Percentiles rank a stretch among this genome's conserved stretches.
phyloP scores from a whole-genome alignment of 768 basidiomycete species.

The Astraeus odoratus region DNA sequence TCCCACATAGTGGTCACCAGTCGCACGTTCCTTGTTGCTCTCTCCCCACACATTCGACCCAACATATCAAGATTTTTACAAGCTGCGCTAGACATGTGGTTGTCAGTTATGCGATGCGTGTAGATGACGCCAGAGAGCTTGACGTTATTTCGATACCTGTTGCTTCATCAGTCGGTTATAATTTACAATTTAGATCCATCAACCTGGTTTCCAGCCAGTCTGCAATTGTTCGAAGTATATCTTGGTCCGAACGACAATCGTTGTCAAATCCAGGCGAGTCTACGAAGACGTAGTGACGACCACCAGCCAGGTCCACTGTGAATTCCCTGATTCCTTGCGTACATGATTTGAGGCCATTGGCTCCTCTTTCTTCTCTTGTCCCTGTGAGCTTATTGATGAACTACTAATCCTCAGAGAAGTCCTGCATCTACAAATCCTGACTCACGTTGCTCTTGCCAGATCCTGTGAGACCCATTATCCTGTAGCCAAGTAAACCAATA shows the following conservation, averaged over 20 bases:
- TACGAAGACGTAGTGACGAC: slow-evolving; percentile 10
- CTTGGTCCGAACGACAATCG: not conserved
- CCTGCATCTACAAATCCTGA: not conserved
- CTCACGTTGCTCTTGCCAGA: slow-evolving; percentile 1
- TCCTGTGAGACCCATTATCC: slow-evolving; percentile 8
- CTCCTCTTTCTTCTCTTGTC: not conserved
- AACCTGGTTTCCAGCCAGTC: not conserved
- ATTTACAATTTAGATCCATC: not conserved
- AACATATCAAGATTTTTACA: slow-evolving; percentile 28
- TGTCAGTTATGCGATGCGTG: slow-evolving; percentile 30
- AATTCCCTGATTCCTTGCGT: slow-evolving; percentile 11
- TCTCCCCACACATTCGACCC: slow-evolving; percentile 28
- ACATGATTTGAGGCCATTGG: slow-evolving; percentile 3
- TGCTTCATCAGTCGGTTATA: not conserved
- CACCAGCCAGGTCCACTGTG: slow-evolving; percentile 8
- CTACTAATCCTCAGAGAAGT: not conserved
- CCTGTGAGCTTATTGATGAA: not conserved
- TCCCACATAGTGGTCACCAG: no score
- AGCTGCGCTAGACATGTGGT: slow-evolving; percentile 25
- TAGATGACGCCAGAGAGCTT: slow-evolving; percentile 29
- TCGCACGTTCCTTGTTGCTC: slow-evolving; percentile 22
- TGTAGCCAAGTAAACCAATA: not conserved
- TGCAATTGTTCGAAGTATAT: no score
- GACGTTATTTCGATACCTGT: slow-evolving; percentile 2
- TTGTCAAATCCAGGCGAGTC: slow-evolving; percentile 11